These are phyloP conservation scores for Psilocybe tampanensis DNA, from an alignment of 768 basidiomycete genomes.

Conservation along the genomic window DNA sequence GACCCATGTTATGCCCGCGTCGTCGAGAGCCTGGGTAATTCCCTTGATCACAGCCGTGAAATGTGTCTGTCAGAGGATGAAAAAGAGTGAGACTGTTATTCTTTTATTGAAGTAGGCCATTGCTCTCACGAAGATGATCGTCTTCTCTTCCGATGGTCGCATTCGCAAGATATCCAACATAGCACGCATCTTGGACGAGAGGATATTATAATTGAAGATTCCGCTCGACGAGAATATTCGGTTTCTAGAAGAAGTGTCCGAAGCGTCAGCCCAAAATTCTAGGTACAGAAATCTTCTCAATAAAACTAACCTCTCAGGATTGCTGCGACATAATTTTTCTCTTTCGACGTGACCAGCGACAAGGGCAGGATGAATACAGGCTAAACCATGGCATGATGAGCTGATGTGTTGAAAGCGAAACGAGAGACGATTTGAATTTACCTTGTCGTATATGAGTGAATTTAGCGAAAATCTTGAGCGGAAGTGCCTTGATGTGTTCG, in stretches of 20 bases:
- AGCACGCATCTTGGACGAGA: conserved; percentile 11
- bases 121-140: conserved; percentile 19
- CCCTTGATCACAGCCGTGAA: conserved; percentile 12
- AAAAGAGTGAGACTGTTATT: background rate
- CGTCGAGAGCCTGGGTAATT: conserved; percentile 5
- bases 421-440: background rate
- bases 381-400: background rate
- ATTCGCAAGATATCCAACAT: conserved; percentile 7
- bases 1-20: conserved; percentile 5
- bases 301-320: background rate
- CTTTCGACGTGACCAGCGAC: background rate
- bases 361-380: conserved; percentile 13
- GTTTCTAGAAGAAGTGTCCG: too few relatives aligned
- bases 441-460: conserved; percentile 15
- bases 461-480: conserved; percentile 3
- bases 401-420: background rate
- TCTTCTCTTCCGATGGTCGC: conserved; percentile 10
- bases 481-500: background rate
- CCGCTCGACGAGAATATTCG: background rate
- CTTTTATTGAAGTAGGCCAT: background rate
- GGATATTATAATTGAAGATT: background rate
- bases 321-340: background rate
- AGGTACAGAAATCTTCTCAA: too few relatives aligned
- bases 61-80: conserved; percentile 10
- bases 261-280: too few relatives aligned